Percentiles rank a stretch among this genome's conserved stretches.
Evolutionary conservation across 768 basidiomycete genomes (phyloP).

Genomic region (Suillus brevipes): DNA sequence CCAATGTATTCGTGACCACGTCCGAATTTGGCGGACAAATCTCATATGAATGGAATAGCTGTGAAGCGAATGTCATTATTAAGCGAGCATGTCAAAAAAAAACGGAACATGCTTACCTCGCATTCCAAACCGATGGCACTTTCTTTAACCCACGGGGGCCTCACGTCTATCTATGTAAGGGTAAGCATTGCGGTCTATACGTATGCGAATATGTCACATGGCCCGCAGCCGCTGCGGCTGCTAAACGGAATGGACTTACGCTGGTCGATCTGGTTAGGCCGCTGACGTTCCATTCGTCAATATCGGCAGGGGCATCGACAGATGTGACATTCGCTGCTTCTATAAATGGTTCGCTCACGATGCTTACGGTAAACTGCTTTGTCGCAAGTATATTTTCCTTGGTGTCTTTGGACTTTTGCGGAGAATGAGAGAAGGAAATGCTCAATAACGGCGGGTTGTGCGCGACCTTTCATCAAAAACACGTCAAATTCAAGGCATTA

Average conservation of each 20-base stretch:
- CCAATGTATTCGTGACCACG: constrained; percentile 43
- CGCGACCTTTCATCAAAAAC: constrained; percentile 42
- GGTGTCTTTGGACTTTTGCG: constrained; percentile 55
- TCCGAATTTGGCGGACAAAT: constrained; percentile 40
- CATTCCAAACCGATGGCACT: constrained; percentile 64
- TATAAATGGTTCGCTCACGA: constrained; percentile 66
- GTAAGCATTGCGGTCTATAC: constrained; percentile 13
- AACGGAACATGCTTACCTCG: constrained; percentile 43
- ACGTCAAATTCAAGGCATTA: background rate
- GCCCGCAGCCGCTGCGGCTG: constrained; percentile 11
- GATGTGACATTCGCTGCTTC: constrained; percentile 59
- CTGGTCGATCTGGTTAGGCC: constrained; percentile 56
- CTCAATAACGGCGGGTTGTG: constrained; percentile 68
- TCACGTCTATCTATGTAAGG: constrained; percentile 42
- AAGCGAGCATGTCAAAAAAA: constrained; percentile 16
- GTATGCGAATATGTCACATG: constrained; percentile 10
- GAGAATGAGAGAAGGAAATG: constrained; percentile 54
- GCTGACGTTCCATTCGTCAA: constrained; percentile 61
- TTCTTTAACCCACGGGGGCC: constrained; percentile 54
- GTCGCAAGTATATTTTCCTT: constrained; percentile 62
- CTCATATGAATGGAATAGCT: constrained; percentile 55
- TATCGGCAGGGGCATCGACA: constrained; percentile 52
- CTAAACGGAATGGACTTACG: constrained; percentile 36
- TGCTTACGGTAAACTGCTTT: constrained; percentile 69
- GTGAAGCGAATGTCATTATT: constrained; percentile 21